Evolutionary conservation across 2,329 filamentous ascomycete genomes (phyloP).

Genomic region (Nannizziopsis arthrosporioides): DNA sequence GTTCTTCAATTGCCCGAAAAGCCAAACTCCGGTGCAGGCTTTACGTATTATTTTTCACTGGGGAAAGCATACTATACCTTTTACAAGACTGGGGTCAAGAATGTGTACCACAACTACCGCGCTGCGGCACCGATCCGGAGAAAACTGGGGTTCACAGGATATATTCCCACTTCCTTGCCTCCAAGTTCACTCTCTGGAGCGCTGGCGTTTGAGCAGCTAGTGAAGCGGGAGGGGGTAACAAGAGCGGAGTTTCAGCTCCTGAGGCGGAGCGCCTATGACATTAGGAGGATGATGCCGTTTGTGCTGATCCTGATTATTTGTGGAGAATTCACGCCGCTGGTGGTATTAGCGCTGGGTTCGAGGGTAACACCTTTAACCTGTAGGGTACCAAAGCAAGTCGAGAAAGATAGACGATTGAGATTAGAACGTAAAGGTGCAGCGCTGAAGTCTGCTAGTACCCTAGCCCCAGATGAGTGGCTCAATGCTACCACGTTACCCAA

Average conservation of each 20-base stretch:
- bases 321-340: slow-evolving; percentile 74
- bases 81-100: slow-evolving; percentile 75
- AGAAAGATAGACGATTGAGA: slow-evolving; percentile 41
- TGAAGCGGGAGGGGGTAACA: slow-evolving; percentile 31
- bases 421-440: slow-evolving; percentile 35
- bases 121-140: slow-evolving; percentile 24
- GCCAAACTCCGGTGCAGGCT: slow-evolving; percentile 28
- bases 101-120: slow-evolving; percentile 56
- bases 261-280: slow-evolving; percentile 56
- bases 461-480: neutral
- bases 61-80: slow-evolving; percentile 71
- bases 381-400: slow-evolving; percentile 64
- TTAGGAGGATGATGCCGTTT: slow-evolving; percentile 68
- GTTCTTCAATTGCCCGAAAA: slow-evolving; percentile 50
- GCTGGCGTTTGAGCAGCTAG: neutral
- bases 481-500: slow-evolving; percentile 5
- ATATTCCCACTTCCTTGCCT: slow-evolving; percentile 24
- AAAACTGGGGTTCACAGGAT: slow-evolving; percentile 22
- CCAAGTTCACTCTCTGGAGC: slow-evolving; percentile 8
- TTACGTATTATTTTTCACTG: slow-evolving; percentile 32
- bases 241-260: slow-evolving; percentile 62
- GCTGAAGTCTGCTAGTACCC: slow-evolving; percentile 14
- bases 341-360: slow-evolving; percentile 59
- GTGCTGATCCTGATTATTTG: slow-evolving; percentile 61
- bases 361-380: slow-evolving; percentile 67